Conservation (phyloP, 306 rosid species). For the Vachellia collinsii region DNA sequence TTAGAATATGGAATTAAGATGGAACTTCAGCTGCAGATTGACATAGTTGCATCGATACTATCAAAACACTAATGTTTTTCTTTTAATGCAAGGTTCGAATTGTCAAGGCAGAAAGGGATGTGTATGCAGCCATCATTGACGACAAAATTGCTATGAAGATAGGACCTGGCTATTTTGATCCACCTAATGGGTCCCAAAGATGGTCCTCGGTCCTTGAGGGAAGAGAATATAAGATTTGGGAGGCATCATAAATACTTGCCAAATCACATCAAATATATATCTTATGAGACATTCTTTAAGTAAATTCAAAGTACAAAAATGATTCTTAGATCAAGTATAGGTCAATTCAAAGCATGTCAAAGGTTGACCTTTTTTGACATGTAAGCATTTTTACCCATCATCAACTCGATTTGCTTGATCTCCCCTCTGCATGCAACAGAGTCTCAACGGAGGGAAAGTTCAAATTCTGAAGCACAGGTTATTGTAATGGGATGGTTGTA, state of each 20-base stretch:
- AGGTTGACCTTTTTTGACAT: background rate
- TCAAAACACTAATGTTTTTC: constrained; percentile 26
- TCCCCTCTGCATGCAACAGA: constrained; percentile 6
- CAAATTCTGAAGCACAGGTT: background rate
- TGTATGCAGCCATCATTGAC: constrained; percentile 82
- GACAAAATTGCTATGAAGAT: constrained; percentile 80
- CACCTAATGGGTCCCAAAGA: constrained; percentile 56
- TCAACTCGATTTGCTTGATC: background rate
- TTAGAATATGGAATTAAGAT: background rate
- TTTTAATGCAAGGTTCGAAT: constrained; percentile 62
- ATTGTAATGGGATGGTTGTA: constrained; percentile 13
- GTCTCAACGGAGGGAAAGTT: constrained; percentile 5
- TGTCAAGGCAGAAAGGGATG: constrained; percentile 81
- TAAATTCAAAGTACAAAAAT: background rate
- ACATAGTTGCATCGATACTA: background rate
- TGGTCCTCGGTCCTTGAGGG: constrained; percentile 74
- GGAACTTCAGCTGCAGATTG: constrained; percentile 2
- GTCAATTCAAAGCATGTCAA: background rate
- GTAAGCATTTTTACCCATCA: background rate
- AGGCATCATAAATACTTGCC: constrained; percentile 43
- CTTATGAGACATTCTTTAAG: background rate
- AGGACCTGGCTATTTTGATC: constrained; percentile 92
- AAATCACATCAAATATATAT: constrained; percentile 14
- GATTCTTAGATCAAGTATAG: background rate
- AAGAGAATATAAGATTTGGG: constrained; percentile 89